A percentile compares a stretch with the other conserved stretches of the same genome.
phyloP scores from a whole-genome alignment of 176 grass and related monocot genomes.

The Carex kokanica region DNA sequence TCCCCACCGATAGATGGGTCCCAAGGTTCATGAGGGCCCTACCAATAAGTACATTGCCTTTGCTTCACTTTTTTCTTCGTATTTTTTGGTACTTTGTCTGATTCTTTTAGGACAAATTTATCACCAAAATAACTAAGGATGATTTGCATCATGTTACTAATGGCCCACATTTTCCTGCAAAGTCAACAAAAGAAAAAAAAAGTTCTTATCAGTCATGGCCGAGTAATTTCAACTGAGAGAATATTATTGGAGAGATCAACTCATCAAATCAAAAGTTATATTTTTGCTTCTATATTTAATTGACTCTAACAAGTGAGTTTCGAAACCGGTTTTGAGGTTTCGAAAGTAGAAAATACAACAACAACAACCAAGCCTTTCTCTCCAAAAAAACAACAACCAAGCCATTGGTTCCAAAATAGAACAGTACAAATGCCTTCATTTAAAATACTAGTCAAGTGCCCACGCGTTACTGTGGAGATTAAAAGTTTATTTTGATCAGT shows the following conservation, averaged over 20 bases:
- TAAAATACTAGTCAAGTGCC: background rate
- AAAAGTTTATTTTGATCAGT: too few species aligned
- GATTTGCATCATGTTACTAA: conserved; percentile 7
- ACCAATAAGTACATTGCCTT: conserved; percentile 53
- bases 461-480: too few species aligned
- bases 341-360: background rate
- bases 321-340: too few species aligned
- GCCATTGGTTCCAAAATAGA: too few species aligned
- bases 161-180: background rate
- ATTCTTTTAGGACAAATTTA: conserved; percentile 61
- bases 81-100: conserved; percentile 45
- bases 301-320: background rate
- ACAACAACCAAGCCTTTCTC: too few species aligned
- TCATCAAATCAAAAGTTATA: background rate
- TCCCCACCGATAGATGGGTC: conserved; percentile 73
- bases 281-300: background rate
- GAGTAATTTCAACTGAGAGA: background rate
- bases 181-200: background rate
- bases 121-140: conserved; percentile 45
- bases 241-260: background rate
- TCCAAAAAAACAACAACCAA: too few species aligned
- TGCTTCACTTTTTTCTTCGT: conserved; percentile 62
- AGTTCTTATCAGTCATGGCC: too few species aligned
- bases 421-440: conserved; percentile 42
- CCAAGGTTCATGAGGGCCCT: conserved; percentile 71